A percentile compares a stretch with the other conserved stretches of the same genome.
These are phyloP conservation scores for Fusarium sp. DNA, from an alignment of 2,329 filamentous ascomycete species.

Conservation along the genomic window DNA sequence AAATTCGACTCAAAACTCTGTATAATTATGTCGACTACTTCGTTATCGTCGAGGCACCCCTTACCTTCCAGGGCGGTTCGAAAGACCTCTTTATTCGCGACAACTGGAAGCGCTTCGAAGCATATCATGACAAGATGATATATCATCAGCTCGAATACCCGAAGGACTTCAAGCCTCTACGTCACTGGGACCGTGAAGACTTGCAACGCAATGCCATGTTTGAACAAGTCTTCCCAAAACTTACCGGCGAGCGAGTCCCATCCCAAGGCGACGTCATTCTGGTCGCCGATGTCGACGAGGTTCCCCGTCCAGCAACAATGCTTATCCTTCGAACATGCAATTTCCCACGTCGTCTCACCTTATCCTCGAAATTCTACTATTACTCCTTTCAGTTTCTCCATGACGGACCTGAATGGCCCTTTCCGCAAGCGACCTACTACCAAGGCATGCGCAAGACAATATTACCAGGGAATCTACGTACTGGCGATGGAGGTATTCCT, in stretches of 20 bases:
- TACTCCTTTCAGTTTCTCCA: conserved; percentile 67
- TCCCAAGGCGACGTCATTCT: conserved; percentile 65
- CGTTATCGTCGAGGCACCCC: conserved; percentile 68
- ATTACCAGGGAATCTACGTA: conserved; percentile 64
- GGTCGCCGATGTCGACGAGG: conserved; percentile 71
- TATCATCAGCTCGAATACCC: conserved; percentile 65
- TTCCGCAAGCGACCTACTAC: conserved; percentile 70
- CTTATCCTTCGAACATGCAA: conserved; percentile 61
- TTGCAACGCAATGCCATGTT: conserved; percentile 68
- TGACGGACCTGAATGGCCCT: conserved; percentile 58
- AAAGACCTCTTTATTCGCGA: conserved; percentile 66
- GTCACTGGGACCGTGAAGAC: conserved; percentile 63
- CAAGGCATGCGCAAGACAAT: conserved; percentile 57
- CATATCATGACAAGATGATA: conserved; percentile 70
- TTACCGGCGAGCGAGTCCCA: conserved; percentile 57
- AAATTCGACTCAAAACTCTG: conserved; percentile 70
- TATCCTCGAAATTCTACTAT: conserved; percentile 65
- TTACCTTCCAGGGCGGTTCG: conserved; percentile 66
- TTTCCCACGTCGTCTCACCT: conserved; percentile 64
- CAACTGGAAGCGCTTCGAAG: conserved; percentile 62
- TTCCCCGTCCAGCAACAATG: conserved; percentile 63
- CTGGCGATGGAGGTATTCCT: conserved; percentile 56
- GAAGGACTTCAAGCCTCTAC: conserved; percentile 51
- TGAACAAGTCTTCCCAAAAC: conserved; percentile 63
- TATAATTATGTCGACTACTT: conserved; percentile 72